phyloP scores from a whole-genome alignment of 1,139 yeast genomes.

The Taphrina wiesneri region DNA sequence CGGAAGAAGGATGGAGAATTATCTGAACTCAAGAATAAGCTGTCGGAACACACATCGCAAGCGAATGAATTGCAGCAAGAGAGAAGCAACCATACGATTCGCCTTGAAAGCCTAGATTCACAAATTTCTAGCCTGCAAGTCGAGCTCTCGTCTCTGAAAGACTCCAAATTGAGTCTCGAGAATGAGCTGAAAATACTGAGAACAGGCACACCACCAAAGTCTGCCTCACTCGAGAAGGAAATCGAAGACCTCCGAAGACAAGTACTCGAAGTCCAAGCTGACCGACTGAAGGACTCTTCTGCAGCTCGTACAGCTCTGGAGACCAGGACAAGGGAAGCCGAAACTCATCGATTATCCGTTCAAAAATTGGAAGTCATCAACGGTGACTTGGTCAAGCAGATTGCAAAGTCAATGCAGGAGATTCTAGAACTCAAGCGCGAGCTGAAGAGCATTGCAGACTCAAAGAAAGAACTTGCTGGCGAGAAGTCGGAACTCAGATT shows the following conservation, averaged over 20 bases:
- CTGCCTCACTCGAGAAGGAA: slow-evolving; percentile 14
- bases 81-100: background rate
- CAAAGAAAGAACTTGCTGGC: slow-evolving; percentile 13
- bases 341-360: slow-evolving; percentile 20
- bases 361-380: slow-evolving; percentile 29
- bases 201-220: slow-evolving; percentile 1
- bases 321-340: slow-evolving; percentile 14
- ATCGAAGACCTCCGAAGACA: slow-evolving; percentile 16
- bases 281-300: background rate
- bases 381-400: slow-evolving; percentile 29
- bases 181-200: background rate
- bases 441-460: slow-evolving; percentile 14
- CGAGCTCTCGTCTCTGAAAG: background rate
- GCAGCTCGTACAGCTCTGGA: background rate
- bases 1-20: slow-evolving; percentile 22
- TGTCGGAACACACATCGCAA: background rate
- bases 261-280: background rate
- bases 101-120: background rate
- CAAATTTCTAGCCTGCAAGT: background rate
- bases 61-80: background rate
- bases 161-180: slow-evolving; percentile 2
- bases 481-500: slow-evolving; percentile 16
- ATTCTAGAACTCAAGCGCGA: slow-evolving; percentile 26
- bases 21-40: background rate
- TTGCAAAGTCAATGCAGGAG: slow-evolving; percentile 30